These are phyloP conservation scores for Citrus australasica DNA, from an alignment of 345 rosid species.

Conservation along the genomic window DNA sequence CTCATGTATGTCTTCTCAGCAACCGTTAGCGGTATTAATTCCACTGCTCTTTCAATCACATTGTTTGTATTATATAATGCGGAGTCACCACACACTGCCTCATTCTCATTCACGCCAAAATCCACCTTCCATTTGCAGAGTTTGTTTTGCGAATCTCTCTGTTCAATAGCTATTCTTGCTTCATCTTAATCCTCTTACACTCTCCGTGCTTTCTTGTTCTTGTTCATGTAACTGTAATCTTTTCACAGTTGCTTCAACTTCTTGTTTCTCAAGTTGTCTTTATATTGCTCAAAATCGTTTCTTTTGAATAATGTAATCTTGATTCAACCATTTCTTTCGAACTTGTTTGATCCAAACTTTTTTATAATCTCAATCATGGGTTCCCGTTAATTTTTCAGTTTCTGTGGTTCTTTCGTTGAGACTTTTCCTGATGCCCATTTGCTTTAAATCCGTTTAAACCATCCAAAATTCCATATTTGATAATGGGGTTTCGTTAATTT, in stretches of 20 bases:
- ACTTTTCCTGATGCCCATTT: constrained; percentile 27
- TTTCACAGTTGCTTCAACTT: not conserved
- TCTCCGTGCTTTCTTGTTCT: not conserved
- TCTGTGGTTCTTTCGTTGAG: constrained; percentile 8
- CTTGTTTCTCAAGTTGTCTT: constrained; percentile 1
- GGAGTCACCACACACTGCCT: constrained; percentile 34
- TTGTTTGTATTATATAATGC: constrained; percentile 23
- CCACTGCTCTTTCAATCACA: not conserved
- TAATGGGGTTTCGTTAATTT: constrained; percentile 50
- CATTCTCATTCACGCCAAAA: constrained; percentile 38
- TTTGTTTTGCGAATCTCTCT: constrained; percentile 21
- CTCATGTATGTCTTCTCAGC: constrained; percentile 4
- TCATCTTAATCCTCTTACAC: not conserved
- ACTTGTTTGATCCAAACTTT: constrained; percentile 14
- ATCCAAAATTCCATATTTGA: constrained; percentile 13
- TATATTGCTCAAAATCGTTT: constrained; percentile 9
- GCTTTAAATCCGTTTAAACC: constrained; percentile 21
- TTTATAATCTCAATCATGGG: constrained; percentile 24
- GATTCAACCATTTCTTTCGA: constrained; percentile 28
- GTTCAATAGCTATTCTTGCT: constrained; percentile 6
- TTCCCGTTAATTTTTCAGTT: constrained; percentile 34
- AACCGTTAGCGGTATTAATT: constrained; percentile 9
- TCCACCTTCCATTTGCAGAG: constrained; percentile 25
- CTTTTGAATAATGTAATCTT: constrained; percentile 34
- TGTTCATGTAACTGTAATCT: constrained; percentile 19